Evolutionary conservation across 2,329 filamentous ascomycete species (phyloP).

Genomic region (Coniochaeta ligniaria): DNA sequence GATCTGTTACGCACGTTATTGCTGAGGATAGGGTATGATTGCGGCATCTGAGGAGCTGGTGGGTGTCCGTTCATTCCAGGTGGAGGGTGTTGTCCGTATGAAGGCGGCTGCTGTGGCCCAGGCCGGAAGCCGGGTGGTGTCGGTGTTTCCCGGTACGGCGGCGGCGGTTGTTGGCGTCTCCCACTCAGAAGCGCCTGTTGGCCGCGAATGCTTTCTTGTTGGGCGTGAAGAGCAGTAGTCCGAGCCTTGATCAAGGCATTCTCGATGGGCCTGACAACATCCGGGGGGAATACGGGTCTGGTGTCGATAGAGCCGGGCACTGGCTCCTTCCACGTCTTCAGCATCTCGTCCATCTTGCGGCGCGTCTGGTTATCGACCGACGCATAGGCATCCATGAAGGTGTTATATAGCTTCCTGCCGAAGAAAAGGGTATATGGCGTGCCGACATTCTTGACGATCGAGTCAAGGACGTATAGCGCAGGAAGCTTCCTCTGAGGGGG

Average conservation of each 20-base stretch:
- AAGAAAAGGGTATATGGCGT: slow-evolving; percentile 96
- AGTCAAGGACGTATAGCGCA: slow-evolving; percentile 95
- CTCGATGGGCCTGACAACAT: slow-evolving; percentile 86
- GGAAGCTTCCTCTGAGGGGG: slow-evolving; percentile 85
- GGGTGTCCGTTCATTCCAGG: slow-evolving; percentile 10
- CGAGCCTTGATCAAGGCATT: slow-evolving; percentile 83
- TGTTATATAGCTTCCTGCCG: slow-evolving; percentile 82
- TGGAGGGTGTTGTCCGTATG: slow-evolving; percentile 18
- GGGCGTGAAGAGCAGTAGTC: slow-evolving; percentile 51
- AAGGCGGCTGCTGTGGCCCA: slow-evolving; percentile 24
- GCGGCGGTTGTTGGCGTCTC: slow-evolving; percentile 30
- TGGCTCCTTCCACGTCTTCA: slow-evolving; percentile 96
- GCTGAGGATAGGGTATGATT: slow-evolving; percentile 16
- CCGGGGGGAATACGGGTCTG: slow-evolving; percentile 83
- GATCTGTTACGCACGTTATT: slow-evolving; percentile 10
- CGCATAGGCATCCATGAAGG: slow-evolving; percentile 94
- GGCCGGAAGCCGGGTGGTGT: slow-evolving; percentile 56
- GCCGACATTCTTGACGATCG: slow-evolving; percentile 96
- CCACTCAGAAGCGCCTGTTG: slow-evolving; percentile 49
- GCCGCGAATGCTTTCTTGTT: slow-evolving; percentile 46
- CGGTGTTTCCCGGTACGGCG: slow-evolving; percentile 63
- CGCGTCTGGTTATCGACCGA: slow-evolving; percentile 77
- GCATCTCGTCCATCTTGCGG: slow-evolving; percentile 91
- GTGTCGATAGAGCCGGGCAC: slow-evolving; percentile 89
- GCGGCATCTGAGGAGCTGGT: slow-evolving; percentile 9